Percentiles rank a stretch among this genome's conserved stretches.
Conservation (phyloP, 352 stramenopile genomes). For the Pythium aristosporum region DNA sequence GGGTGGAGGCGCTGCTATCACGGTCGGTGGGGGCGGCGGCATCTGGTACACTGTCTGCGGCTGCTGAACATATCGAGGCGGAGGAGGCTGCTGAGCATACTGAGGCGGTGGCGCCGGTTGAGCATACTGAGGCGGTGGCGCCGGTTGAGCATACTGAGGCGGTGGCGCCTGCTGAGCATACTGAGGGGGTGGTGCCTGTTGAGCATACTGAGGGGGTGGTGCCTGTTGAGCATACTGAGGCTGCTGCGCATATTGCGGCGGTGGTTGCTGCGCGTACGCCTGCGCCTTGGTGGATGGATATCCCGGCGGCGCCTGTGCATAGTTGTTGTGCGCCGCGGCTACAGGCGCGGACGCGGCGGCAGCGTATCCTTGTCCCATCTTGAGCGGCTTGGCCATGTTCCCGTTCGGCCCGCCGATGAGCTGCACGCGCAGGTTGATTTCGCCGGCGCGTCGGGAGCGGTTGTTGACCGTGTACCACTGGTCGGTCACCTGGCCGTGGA, state of each 20-base stretch:
- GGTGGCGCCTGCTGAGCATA: constrained; percentile 16
- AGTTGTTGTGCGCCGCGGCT: not conserved
- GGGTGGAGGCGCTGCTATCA: no score
- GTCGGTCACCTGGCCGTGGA: constrained; percentile 61
- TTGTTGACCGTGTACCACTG: constrained; percentile 85
- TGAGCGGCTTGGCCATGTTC: constrained; percentile 7
- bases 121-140: constrained; percentile 6
- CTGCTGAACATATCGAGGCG: constrained; percentile 12
- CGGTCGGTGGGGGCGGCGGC: constrained; percentile 14
- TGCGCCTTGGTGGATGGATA: constrained; percentile 1
- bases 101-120: constrained; percentile 7
- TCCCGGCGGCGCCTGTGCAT: constrained; percentile 1
- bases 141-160: constrained; percentile 7
- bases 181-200: constrained; percentile 12
- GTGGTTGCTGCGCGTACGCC: constrained; percentile 8
- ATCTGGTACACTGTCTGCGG: constrained; percentile 9
- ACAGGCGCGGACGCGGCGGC: not conserved
- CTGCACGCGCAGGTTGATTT: constrained; percentile 84
- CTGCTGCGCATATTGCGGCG: constrained; percentile 14
- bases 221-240: constrained; percentile 16
- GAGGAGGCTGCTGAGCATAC: constrained; percentile 7
- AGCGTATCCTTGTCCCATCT: not conserved
- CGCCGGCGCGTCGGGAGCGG: constrained; percentile 47
- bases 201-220: constrained; percentile 16
- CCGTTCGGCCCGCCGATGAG: constrained; percentile 32